Evolutionary conservation across 2,329 filamentous ascomycete species (phyloP).

Genomic region (Seiridium cupressi): DNA sequence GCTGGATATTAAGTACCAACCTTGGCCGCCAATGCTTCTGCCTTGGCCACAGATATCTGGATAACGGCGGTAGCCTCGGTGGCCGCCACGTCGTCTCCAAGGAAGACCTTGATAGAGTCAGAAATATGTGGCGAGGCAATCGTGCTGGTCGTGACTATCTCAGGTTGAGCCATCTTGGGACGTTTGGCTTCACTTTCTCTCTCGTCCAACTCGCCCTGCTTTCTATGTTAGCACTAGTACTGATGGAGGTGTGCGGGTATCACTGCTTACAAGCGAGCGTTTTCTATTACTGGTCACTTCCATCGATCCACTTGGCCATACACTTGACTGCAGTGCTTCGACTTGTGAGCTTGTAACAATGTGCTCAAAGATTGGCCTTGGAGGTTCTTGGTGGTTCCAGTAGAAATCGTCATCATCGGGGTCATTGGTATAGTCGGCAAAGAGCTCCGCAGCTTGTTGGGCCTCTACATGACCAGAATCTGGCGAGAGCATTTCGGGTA

Average conservation of each 20-base stretch:
- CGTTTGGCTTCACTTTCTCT: conserved; percentile 26
- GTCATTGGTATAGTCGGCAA: conserved; percentile 43
- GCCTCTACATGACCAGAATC: conserved; percentile 39
- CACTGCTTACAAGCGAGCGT: conserved; percentile 43
- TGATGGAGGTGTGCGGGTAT: neutral
- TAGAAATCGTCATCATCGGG: conserved; percentile 34
- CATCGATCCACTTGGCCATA: conserved; percentile 9
- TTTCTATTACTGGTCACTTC: conserved; percentile 35
- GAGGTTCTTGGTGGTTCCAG: conserved; percentile 48
- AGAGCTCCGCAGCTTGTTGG: conserved; percentile 44
- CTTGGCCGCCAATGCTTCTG: conserved; percentile 28
- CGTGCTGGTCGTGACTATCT: conserved; percentile 19
- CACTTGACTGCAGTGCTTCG: conserved; percentile 26
- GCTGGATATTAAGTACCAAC: conserved; percentile 11
- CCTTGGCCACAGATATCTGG: conserved; percentile 24
- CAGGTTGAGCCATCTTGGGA: conserved; percentile 24
- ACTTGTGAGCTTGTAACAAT: conserved; percentile 37
- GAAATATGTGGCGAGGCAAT: conserved; percentile 19
- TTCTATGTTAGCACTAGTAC: conserved; percentile 15
- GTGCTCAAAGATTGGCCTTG: conserved; percentile 47
- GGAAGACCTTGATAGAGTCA: conserved; percentile 28
- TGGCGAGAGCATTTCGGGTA: conserved; percentile 36
- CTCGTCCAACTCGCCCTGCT: conserved; percentile 31
- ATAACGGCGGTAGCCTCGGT: conserved; percentile 21
- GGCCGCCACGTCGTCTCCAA: conserved; percentile 19